A percentile compares a stretch with the other conserved stretches of the same genome.
These are phyloP conservation scores for Arachis stenosperma DNA, from an alignment of 306 rosid genomes.

Conservation along the genomic window DNA sequence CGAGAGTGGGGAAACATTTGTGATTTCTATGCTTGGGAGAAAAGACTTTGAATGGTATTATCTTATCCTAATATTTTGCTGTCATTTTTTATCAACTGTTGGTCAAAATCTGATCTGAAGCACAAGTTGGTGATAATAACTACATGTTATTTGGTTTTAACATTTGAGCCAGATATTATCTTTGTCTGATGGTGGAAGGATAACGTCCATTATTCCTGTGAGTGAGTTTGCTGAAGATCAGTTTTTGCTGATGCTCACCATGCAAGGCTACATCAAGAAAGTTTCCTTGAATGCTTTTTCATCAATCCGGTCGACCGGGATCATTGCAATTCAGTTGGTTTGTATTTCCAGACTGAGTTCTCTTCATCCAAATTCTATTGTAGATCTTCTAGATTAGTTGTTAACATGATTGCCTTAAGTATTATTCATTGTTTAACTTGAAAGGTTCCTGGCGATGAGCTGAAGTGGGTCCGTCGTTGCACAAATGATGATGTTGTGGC, in stretches of 20 bases:
- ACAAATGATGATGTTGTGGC: constrained; percentile 90
- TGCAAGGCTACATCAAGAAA: constrained; percentile 92
- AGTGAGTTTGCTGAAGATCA: constrained; percentile 85
- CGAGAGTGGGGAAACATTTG: not conserved
- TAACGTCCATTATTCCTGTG: constrained; percentile 95
- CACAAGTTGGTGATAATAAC: not conserved
- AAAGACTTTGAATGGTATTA: not conserved
- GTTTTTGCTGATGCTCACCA: constrained; percentile 89
- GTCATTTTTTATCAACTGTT: not conserved
- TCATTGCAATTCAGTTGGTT: constrained; percentile 98
- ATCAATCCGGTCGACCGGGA: constrained; percentile 88
- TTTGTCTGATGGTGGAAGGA: constrained; percentile 90
- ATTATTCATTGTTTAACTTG: constrained; percentile 40
- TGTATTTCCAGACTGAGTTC: constrained; percentile 50
- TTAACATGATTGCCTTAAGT: constrained; percentile 21
- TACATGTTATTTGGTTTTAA: constrained; percentile 7
- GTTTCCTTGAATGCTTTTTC: constrained; percentile 90
- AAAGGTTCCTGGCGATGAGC: constrained; percentile 94
- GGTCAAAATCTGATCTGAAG: constrained; percentile 9
- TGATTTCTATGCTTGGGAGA: not conserved
- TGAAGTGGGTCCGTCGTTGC: constrained; percentile 96
- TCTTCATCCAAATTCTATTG: constrained; percentile 23
- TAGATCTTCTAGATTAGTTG: constrained; percentile 13
- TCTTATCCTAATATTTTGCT: too few relatives aligned
- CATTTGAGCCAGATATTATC: constrained; percentile 74